Evolutionary conservation across 1,139 yeast genomes (phyloP), one percentile per base, ranked within the genome.

Genomic region (Nakaseomyces nivariensis): DNA sequence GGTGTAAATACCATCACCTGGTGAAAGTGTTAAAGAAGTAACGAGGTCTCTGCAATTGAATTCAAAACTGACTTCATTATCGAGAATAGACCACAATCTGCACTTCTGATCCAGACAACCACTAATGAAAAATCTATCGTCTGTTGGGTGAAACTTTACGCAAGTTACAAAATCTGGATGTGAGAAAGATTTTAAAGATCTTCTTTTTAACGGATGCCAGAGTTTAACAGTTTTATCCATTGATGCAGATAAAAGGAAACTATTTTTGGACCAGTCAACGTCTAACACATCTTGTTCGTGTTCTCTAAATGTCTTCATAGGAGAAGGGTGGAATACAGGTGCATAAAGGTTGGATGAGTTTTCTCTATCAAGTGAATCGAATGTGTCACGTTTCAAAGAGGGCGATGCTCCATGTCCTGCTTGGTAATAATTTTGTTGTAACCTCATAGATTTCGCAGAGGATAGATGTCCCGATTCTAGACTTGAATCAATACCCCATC

Each of bases 251-350:
- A 89, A 64, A 33, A 90, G 66, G 56, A 90, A 90, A 61, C 83
- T 84, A 67, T 89, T 89, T 57, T 84, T 85, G 51, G 95, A 84
- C 97, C 97, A 90, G 59, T 87, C 87, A 42, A 90, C 63, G 9
- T 86, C 79, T 36, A 88, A 67, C 27, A 90, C 75, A 54, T 87
- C 85, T 46, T 78, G 77, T 0, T 77, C 68, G 65, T 90, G 97
- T 27, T 88, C 95, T 45, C 64, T 68, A 54, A 80, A 84, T 22
- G 76, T 75, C 32, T 78, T 72, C 11, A 75, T 64, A 0, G 97
- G 96, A 29, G 66, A 66, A n/a, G 80, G 78, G 57, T 82, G 84
- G 64, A 90, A 89, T 0, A 90, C 87, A 0, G 96, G 94, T 0
- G 95, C 95, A 57, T 76, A 75, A 4, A 61, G 48, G 43, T 56